Evolutionary conservation across 192 early-diverging fungal species (phyloP).

Genomic region (Backusella australiensis): DNA sequence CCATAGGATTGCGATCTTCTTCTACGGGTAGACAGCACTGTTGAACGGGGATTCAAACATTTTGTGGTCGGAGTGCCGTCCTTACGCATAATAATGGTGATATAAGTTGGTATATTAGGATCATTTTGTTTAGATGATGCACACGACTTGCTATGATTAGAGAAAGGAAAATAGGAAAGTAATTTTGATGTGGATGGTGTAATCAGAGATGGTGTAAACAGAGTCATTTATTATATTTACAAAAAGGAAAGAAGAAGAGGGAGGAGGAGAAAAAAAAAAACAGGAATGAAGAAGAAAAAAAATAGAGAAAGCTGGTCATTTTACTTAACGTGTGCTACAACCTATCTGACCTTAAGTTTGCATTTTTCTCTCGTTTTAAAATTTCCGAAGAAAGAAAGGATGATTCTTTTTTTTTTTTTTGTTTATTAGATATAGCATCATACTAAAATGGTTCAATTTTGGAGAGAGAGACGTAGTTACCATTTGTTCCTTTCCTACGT

Average conservation of each 20-base stretch:
- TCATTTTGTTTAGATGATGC: not conserved
- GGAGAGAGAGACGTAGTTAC: not conserved
- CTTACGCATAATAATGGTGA: slow-evolving; percentile 18
- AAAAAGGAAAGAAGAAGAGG: not conserved
- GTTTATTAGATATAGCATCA: not conserved
- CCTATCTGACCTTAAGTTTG: not conserved
- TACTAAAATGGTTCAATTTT: not conserved
- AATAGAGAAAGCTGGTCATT: not conserved
- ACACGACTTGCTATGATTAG: not conserved
- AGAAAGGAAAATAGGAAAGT: slow-evolving; percentile 13
- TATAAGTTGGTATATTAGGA: slow-evolving; percentile 15
- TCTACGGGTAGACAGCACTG: not conserved
- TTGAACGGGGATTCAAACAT: slow-evolving; percentile 10
- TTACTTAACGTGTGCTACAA: not conserved
- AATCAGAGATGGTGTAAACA: slow-evolving; percentile 11
- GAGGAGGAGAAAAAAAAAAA: not conserved
- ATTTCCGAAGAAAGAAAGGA: not conserved
- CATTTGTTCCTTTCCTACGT: not conserved
- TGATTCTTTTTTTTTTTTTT: not conserved
- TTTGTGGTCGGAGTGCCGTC: slow-evolving; percentile 23
- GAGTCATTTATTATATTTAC: not conserved
- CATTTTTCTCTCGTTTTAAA: not conserved
- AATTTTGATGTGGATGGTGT: slow-evolving; percentile 11
- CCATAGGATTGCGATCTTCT: slow-evolving; percentile 7
- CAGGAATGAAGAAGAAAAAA: not conserved